These are phyloP conservation scores for Keithomyces neogunnii DNA, from an alignment of 2,329 filamentous ascomycete species.

Conservation along the genomic window DNA sequence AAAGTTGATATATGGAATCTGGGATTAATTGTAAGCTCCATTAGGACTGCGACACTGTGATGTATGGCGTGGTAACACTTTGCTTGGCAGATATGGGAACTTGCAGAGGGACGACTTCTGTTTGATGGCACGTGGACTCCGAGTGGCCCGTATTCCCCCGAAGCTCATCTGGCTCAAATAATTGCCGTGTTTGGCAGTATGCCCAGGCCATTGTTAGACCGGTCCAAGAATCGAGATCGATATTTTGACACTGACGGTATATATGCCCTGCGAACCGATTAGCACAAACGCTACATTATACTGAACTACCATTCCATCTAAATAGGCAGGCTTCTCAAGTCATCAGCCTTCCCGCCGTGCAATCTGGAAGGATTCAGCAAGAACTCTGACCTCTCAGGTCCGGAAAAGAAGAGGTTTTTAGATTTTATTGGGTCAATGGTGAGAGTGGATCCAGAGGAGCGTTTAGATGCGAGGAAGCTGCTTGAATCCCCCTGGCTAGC, in stretches of 20 bases:
- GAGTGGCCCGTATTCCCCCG: conserved; percentile 11
- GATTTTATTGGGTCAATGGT: conserved; percentile 9
- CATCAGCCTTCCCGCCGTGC: conserved; percentile 8
- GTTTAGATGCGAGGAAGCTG: conserved; percentile 7
- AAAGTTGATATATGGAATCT: conserved; percentile 19
- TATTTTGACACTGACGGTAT: neutral
- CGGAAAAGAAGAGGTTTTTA: conserved; percentile 8
- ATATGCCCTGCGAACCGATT: neutral
- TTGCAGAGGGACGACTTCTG: conserved; percentile 12
- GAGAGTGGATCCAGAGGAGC: conserved; percentile 6
- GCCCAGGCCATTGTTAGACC: conserved; percentile 5
- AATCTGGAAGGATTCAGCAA: conserved; percentile 7
- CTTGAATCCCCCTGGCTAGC: conserved; percentile 7
- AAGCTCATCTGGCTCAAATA: conserved; percentile 19
- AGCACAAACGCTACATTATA: neutral
- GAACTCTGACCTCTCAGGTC: neutral
- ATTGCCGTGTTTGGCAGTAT: conserved; percentile 12
- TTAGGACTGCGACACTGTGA: neutral
- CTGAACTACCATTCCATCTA: neutral
- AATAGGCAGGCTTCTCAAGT: conserved; percentile 8
- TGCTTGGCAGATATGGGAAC: conserved; percentile 14
- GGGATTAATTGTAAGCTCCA: conserved; percentile 5
- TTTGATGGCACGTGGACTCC: conserved; percentile 16
- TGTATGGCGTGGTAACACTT: neutral
- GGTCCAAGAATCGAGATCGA: neutral